These are phyloP conservation scores for Solanum phureja DNA, from an alignment of 257 asterid species.

Conservation along the genomic window DNA sequence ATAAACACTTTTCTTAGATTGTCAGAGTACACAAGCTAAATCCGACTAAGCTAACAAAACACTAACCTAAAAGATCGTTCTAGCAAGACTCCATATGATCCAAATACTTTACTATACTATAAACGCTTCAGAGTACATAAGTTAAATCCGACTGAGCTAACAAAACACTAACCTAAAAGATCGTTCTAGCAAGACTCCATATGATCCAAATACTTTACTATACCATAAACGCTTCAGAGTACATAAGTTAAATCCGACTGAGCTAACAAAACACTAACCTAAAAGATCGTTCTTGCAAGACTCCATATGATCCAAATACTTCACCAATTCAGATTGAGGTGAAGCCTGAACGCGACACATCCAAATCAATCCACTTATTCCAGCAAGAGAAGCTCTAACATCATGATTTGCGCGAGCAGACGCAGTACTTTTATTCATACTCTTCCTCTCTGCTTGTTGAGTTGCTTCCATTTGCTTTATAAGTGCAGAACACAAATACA, in stretches of 20 bases:
- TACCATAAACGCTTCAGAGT: not conserved
- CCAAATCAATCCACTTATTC: slow-evolving; percentile 42
- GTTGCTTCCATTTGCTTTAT: too few relatives aligned
- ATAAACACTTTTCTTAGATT: too few relatives aligned
- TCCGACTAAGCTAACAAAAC: not conserved
- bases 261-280: slow-evolving; percentile 23
- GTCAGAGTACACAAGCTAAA: not conserved
- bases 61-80: slow-evolving; percentile 44
- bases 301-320: slow-evolving; percentile 37
- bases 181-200: slow-evolving; percentile 36
- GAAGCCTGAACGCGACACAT: slow-evolving; percentile 28
- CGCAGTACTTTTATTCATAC: slow-evolving; percentile 56
- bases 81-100: slow-evolving; percentile 33
- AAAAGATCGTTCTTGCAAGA: slow-evolving; percentile 32
- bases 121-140: not conserved
- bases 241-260: not conserved
- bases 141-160: not conserved
- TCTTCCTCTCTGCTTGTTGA: slow-evolving; percentile 32
- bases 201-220: slow-evolving; percentile 20
- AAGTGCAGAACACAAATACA: too few relatives aligned
- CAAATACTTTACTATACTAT: too few relatives aligned
- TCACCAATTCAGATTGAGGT: slow-evolving; percentile 18
- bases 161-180: slow-evolving; percentile 35
- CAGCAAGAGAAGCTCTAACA: slow-evolving; percentile 58
- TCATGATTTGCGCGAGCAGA: slow-evolving; percentile 81